phyloP scores from a whole-genome alignment of 2,329 filamentous ascomycete genomes.

The Claviceps monticola region DNA sequence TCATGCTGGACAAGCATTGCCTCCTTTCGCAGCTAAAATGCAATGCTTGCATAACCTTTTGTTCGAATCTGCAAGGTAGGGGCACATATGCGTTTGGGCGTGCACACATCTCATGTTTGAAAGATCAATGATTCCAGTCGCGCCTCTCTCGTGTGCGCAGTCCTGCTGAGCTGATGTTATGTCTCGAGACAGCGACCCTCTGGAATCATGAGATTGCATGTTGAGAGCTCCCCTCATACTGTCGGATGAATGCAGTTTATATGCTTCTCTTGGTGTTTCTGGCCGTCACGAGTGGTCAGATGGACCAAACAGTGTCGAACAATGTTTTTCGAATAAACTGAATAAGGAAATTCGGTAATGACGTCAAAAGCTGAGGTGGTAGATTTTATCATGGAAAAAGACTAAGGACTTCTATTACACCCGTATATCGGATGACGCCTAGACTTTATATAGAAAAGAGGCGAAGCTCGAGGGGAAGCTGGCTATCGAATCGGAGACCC shows the following conservation, averaged over 20 bases:
- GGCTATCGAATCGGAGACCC: neutral
- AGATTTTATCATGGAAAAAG: neutral
- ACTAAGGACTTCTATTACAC: neutral
- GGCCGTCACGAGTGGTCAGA: neutral
- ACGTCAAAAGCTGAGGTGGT: neutral
- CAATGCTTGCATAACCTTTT: constrained; percentile 13
- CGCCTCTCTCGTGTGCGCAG: neutral
- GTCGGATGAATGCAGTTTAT: neutral
- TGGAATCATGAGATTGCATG: neutral
- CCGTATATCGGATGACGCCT: neutral
- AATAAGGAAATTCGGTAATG: neutral
- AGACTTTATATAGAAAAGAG: neutral
- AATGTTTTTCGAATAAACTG: neutral
- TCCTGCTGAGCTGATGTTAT: neutral
- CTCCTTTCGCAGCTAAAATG: constrained; percentile 11
- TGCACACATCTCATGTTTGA: constrained; percentile 18
- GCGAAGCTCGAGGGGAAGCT: neutral
- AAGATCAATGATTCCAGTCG: constrained; percentile 7
- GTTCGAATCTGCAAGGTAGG: constrained; percentile 16
- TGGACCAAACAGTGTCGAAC: neutral
- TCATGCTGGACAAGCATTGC: constrained; percentile 12
- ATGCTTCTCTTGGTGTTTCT: neutral
- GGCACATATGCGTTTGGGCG: constrained; percentile 13
- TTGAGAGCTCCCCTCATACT: constrained; percentile 3
- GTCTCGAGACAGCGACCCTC: neutral